Conservation (phyloP, 805 yeast genomes). For the Candida insectalens region DNA sequence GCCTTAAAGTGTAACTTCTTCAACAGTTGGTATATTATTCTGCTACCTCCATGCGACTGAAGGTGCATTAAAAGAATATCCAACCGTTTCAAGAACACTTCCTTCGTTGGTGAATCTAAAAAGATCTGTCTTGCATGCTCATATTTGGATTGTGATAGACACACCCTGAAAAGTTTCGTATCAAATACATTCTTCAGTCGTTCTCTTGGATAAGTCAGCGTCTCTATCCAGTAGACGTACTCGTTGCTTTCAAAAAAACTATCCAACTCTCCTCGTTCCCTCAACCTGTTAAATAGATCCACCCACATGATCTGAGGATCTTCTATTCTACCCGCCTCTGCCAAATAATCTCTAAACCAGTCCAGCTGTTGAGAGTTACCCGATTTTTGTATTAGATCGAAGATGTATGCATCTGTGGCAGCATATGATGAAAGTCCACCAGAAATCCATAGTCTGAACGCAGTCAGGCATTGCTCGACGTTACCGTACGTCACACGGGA, state of each 20-base stretch:
- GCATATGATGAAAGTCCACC: constrained; percentile 8
- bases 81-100: constrained; percentile 7
- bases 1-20: constrained; percentile 19
- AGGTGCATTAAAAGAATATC: constrained; percentile 10
- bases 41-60: constrained; percentile 11
- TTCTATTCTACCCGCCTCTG: constrained; percentile 6
- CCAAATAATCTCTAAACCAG: constrained; percentile 13
- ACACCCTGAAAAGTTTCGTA: constrained; percentile 10
- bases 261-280: constrained; percentile 6
- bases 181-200: constrained; percentile 4
- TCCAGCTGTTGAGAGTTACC: constrained; percentile 14
- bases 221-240: constrained; percentile 2
- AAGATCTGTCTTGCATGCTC: constrained; percentile 4
- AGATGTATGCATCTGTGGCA: constrained; percentile 16
- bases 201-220: not conserved
- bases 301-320: constrained; percentile 11
- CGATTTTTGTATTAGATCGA: constrained; percentile 9
- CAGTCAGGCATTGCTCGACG: constrained; percentile 13
- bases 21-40: constrained; percentile 12
- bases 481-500: constrained; percentile 11
- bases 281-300: constrained; percentile 6
- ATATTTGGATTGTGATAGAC: constrained; percentile 11
- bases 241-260: constrained; percentile 4
- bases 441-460: constrained; percentile 20
- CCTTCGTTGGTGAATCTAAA: constrained; percentile 3